Base-by-base conservation (phyloP, 306 rosid species). In the Herpetospermum pedunculosum region DNA sequence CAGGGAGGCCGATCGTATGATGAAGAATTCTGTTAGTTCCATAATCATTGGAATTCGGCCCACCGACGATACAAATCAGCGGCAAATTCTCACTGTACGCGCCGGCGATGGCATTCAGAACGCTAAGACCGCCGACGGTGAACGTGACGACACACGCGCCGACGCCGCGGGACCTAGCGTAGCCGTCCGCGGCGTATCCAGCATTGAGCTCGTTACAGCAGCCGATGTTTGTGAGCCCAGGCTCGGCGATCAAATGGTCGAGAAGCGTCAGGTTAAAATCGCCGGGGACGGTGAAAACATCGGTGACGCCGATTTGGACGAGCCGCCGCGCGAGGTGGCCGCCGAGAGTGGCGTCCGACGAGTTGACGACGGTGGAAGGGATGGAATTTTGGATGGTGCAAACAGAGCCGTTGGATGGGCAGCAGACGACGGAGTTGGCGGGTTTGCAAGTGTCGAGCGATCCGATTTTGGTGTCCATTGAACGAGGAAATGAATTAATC, bases 121-220 rank as follows among this genome's bases (percentile, higher is more conserved):
- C 82, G 15, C 89, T 83, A 8, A 88, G 73, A 0, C 88, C 92
- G 1, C 92, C 92, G 0, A 87, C 88, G 0, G 83, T 81, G 32
- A 87, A 87, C 0, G 88, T 87, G 4, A 87, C 91, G 0, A 87
- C 91, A 6, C 91, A 87, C 7, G 87, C 91, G 14, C 88, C 88
- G 0, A 88, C 92, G 19, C 92, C 92, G 0, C 84, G 80, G 2
- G 80, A 21, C 0, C 89, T 81, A 2, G 89, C 88, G 29, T 88
- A 88, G 0, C 92, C 92, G 4, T 88, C 89, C 6, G 92, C 92
- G 6, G 92, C 92, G 41, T 88, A 88, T 1, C 92, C 89, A 0
- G 89, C 92, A 53, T 88, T 85, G 44, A 88, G 89, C 74, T 88
- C 92, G 74, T 88, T 88, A 38, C 89, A 88, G 75, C 89, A 88